These are phyloP conservation scores for Colletotrichum cordylinicola DNA, from an alignment of 2,329 filamentous ascomycete genomes.

Conservation along the genomic window DNA sequence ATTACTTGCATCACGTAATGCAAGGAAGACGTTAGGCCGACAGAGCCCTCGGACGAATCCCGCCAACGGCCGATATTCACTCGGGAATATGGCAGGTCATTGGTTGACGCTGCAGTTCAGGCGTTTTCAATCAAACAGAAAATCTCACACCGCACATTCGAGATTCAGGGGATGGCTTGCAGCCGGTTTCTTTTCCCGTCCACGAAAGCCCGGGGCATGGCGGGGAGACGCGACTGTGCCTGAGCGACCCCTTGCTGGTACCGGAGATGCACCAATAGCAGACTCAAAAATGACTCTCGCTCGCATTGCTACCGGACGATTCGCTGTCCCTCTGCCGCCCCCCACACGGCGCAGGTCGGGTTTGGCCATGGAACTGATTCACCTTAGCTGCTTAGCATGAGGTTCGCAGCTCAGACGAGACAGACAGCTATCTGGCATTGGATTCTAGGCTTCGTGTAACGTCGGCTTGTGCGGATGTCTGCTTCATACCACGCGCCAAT, in stretches of 20 bases:
- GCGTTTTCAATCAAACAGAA: constrained; percentile 15
- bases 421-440: not conserved
- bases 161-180: constrained; percentile 10
- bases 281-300: not conserved
- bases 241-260: constrained; percentile 13
- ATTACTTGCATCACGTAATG: constrained; percentile 22
- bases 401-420: constrained; percentile 18
- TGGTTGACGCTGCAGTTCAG: not conserved
- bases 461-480: constrained; percentile 3
- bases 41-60: constrained; percentile 7
- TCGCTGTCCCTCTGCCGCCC: not conserved
- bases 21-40: constrained; percentile 12
- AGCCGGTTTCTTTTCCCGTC: constrained; percentile 19
- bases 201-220: not conserved
- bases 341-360: not conserved
- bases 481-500: constrained; percentile 1
- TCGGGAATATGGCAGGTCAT: not conserved
- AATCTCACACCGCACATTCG: constrained; percentile 23
- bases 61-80: constrained; percentile 9
- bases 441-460: not conserved
- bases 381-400: constrained; percentile 21
- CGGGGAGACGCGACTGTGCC: constrained; percentile 19
- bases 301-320: not conserved
- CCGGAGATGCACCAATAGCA: constrained; percentile 4
- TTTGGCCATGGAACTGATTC: constrained; percentile 9